Evolutionary conservation across 2,329 filamentous ascomycete species (phyloP), one percentile per base, ranked within the genome.

Genomic region (Whalleya microplaca): DNA sequence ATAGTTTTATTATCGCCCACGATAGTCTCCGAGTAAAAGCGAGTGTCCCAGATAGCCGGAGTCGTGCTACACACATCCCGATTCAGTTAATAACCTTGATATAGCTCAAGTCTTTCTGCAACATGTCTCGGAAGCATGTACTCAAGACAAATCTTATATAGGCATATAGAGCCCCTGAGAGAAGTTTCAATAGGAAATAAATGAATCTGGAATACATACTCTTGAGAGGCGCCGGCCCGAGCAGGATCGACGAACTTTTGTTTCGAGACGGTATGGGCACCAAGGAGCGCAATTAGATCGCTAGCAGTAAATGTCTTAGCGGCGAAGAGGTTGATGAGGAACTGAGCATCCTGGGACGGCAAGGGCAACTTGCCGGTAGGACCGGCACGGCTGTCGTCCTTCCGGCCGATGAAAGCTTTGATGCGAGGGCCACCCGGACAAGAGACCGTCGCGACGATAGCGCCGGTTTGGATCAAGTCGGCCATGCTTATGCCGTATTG

Each of bases 351-450:
- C 45, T 73, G 72, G 43, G 73, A 70, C 0, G 74, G 72, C 29
- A 72, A 65, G 0, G 83, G 81, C 7, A 85, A 74, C 37, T 78
- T 73, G 5, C 76, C 77, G 2, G 71, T 68, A 0, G 78, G 77
- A 0, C 75, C 73, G 2, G 76, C 71, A 7, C 62, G 64, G 14
- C 68, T 64, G 45, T 74, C 72, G 61, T 84, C 81, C 20, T 66
- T 71, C 48, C 82, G 75, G 27, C 82, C 81, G 7, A 80, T 75
- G 56, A 79, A 79, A n/a, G 76, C 76, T 16, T 74, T 68, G 40
- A 84, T 77, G 10, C 75, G 74, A 2, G 81, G 82, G 0, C 82
- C 81, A 14, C 78, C 76, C 0, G 81, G 81, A 52, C 82, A 85
- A 2, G 75, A 73, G 2, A 80, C 75, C 3, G 79, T 78, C 3